phyloP scores from a whole-genome alignment of 2,329 filamentous ascomycete genomes.

The Colletotrichum horii region DNA sequence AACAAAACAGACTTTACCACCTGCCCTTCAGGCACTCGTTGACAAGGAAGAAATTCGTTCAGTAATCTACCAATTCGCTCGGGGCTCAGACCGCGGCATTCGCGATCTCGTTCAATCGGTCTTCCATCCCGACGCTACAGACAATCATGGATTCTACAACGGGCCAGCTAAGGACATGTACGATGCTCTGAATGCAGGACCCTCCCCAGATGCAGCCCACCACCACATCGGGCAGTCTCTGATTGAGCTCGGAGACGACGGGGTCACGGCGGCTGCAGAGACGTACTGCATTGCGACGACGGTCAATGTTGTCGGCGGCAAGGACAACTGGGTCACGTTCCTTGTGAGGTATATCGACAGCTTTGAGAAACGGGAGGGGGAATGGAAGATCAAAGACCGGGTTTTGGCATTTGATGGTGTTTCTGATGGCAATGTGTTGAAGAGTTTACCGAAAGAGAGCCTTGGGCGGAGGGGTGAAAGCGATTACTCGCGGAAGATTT shows the following conservation, averaged over 20 bases:
- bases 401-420: not conserved
- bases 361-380: not conserved
- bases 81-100: not conserved
- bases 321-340: not conserved
- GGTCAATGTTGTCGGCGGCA: not conserved
- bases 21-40: fast-evolving
- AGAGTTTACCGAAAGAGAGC: not conserved
- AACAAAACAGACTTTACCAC: fast-evolving
- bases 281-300: not conserved
- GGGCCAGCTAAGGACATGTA: not conserved
- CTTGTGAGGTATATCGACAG: not conserved
- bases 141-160: not conserved
- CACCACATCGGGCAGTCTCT: not conserved
- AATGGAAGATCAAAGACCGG: not conserved
- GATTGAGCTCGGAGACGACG: not conserved
- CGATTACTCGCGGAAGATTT: not conserved
- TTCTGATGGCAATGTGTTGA: not conserved
- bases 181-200: fast-evolving
- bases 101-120: not conserved
- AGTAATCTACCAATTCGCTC: not conserved
- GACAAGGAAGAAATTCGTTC: not conserved
- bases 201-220: not conserved
- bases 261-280: not conserved
- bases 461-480: not conserved
- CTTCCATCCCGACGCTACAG: not conserved